Conservation (phyloP, 805 yeast genomes). For the Diddensiella caesifluorescens region DNA sequence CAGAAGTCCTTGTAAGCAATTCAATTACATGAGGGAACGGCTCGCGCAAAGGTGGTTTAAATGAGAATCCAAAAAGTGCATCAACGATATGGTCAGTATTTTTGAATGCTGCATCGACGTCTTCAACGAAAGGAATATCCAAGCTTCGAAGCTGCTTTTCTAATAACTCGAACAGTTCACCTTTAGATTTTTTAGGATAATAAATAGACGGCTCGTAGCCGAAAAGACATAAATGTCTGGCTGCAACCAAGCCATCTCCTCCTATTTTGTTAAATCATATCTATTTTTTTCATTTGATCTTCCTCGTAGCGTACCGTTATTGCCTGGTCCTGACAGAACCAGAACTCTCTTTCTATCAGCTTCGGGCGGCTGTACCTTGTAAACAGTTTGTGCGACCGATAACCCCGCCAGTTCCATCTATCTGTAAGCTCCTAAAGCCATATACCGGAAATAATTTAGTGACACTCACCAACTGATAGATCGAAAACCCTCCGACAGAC, state of each 20-base stretch:
- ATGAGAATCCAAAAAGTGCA: slow-evolving; percentile 89
- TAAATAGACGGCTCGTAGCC: slow-evolving; percentile 72
- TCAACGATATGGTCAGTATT: slow-evolving; percentile 58
- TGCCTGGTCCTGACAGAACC: slow-evolving; percentile 90
- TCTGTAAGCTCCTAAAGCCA: slow-evolving; percentile 19
- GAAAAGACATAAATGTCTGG: slow-evolving; percentile 78
- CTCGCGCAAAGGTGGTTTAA: slow-evolving; percentile 77
- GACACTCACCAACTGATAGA: slow-evolving; percentile 59
- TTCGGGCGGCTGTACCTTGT: slow-evolving; percentile 56
- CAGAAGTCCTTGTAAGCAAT: slow-evolving; percentile 35
- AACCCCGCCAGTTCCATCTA: slow-evolving; percentile 94
- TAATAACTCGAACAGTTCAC: slow-evolving; percentile 54
- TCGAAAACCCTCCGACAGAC: slow-evolving; percentile 75
- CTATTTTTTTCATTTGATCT: background rate
- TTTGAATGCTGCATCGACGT: slow-evolving; percentile 34
- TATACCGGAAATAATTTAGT: background rate
- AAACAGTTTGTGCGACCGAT: slow-evolving; percentile 85
- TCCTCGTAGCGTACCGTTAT: slow-evolving; percentile 47
- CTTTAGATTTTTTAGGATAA: slow-evolving; percentile 67
- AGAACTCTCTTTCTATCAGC: slow-evolving; percentile 43
- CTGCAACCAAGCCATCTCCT: slow-evolving; percentile 95
- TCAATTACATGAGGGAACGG: slow-evolving; percentile 57
- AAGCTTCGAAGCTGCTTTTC: slow-evolving; percentile 62
- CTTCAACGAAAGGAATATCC: slow-evolving; percentile 48
- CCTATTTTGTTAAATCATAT: slow-evolving; percentile 36